Base-by-base conservation (phyloP, 192 early-diverging fungal genomes). In the Coemansia biformis region DNA sequence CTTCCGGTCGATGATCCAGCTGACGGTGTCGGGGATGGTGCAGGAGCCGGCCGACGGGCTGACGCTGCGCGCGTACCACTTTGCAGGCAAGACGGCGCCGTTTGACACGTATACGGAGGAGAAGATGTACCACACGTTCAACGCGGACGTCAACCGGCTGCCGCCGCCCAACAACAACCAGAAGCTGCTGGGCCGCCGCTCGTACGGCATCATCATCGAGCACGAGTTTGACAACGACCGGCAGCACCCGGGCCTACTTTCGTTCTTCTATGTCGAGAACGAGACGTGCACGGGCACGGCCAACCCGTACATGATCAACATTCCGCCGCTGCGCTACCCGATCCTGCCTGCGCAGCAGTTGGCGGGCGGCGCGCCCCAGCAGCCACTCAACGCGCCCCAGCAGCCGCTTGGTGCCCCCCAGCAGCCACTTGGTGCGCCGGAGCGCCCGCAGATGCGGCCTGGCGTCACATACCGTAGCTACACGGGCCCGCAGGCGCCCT, bases 1-100 rank as follows among this genome's bases (percentile, higher is more conserved):
- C 48, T 86, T 75, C 51, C 75, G 82, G 17, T 77, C 80, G 33
- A 91, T 91, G 89, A 79, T 81, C 35, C 87, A 91, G 72, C 66
- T 91, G 21, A 78, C 88, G 1, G 86, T 87, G 8, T 82, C 79
- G 29, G 89, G 85, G 9, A 79, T 88, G 59, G 81, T 84, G 56
- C 86, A 88, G 72, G 78, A 80, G 30, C 86, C 89, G 6, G 82
- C 78, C 8, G 76, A 88, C 28, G 59, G 84, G 34, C 54, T 70
- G 32, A 75, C 82, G 1, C 68, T 88, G 32, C 49, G 60, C 8
- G 71, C 71, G 8, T 75, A 67, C 35, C 83, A 89, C 51, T 73
- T 75, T 39, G 77, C 76, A 4, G 74, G 84, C 13, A 56, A 66
- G 43, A 66, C 59, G 1, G 61, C 79, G 63, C 64, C 72, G 4